Conservation (phyloP, 805 yeast species). For the Pichia scutulata region DNA sequence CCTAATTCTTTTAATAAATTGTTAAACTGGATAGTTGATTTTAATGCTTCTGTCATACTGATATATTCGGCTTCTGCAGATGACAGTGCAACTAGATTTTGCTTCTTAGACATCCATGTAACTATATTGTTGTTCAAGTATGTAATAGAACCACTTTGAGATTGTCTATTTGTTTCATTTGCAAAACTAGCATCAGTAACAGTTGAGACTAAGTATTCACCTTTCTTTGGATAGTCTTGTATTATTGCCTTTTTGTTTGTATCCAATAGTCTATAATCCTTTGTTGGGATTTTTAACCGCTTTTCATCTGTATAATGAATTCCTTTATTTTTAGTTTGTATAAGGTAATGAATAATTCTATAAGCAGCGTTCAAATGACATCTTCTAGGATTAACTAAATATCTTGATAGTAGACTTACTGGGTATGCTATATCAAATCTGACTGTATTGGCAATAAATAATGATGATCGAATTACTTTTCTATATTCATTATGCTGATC, state of each 20-base stretch:
- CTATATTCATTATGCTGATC: conserved; percentile 1
- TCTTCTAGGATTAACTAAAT: neutral
- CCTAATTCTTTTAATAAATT: conserved; percentile 3
- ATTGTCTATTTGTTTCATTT: neutral
- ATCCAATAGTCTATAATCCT: conserved; percentile 5
- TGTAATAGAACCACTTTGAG: conserved; percentile 4
- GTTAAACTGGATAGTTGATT: neutral
- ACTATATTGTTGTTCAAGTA: conserved; percentile 3
- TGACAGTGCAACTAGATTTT: neutral
- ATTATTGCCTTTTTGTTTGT: neutral
- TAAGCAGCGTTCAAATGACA: conserved; percentile 2
- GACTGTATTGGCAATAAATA: conserved; percentile 7
- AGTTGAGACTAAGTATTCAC: neutral
- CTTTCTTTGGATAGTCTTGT: neutral
- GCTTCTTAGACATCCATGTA: conserved; percentile 2
- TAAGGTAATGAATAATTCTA: conserved; percentile 1
- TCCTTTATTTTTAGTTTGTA: neutral
- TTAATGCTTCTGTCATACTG: neutral
- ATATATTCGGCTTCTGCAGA: conserved; percentile 7
- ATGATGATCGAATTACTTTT: conserved; percentile 2
- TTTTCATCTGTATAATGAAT: neutral
- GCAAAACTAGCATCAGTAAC: conserved; percentile 5
- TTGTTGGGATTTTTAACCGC: neutral
- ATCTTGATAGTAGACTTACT: neutral
- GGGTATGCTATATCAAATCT: conserved; percentile 6